Conservation (phyloP, 2,329 filamentous ascomycete species). For the Claviceps humidiphila region DNA sequence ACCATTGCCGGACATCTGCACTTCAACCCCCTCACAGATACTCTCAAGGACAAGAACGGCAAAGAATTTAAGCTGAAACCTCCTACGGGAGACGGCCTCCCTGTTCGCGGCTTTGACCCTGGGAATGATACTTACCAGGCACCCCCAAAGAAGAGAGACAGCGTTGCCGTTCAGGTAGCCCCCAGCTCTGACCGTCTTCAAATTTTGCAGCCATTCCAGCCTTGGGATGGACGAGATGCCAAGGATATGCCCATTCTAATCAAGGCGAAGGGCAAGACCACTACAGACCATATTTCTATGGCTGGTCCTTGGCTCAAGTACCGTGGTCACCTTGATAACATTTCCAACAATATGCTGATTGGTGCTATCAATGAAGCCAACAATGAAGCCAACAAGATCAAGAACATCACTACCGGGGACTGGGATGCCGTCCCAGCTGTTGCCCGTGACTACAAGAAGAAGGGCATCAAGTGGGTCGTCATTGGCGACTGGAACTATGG, state of each 20-base stretch:
- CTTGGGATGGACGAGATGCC: conserved; percentile 90
- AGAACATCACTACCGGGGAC: conserved; percentile 75
- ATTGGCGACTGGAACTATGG: conserved; percentile 99
- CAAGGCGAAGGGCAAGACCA: conserved; percentile 94
- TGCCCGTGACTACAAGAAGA: conserved; percentile 96
- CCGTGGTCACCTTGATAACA: conserved; percentile 97
- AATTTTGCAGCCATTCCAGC: conserved; percentile 68
- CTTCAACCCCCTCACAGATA: conserved; percentile 93
- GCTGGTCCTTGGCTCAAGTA: conserved; percentile 97
- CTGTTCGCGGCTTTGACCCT: conserved; percentile 71
- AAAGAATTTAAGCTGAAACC: conserved; percentile 84
- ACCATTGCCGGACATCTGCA: conserved; percentile 70
- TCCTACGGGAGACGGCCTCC: conserved; percentile 72
- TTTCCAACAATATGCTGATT: conserved; percentile 99
- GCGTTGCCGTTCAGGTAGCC: conserved; percentile 68
- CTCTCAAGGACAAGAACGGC: conserved; percentile 85
- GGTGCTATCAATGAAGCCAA: conserved; percentile 94
- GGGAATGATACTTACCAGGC: conserved; percentile 93
- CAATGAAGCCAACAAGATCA: conserved; percentile 93
- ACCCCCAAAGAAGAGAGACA: conserved; percentile 64
- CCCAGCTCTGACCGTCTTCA: conserved; percentile 90
- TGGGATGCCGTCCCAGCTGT: conserved; percentile 83
- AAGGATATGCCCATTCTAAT: conserved; percentile 78
- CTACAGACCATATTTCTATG: conserved; percentile 95
- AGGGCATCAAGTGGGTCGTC: conserved; percentile 93